These are phyloP conservation scores for Prototheca cutis DNA, from an alignment of 163 green algal genomes.

Conservation along the genomic window DNA sequence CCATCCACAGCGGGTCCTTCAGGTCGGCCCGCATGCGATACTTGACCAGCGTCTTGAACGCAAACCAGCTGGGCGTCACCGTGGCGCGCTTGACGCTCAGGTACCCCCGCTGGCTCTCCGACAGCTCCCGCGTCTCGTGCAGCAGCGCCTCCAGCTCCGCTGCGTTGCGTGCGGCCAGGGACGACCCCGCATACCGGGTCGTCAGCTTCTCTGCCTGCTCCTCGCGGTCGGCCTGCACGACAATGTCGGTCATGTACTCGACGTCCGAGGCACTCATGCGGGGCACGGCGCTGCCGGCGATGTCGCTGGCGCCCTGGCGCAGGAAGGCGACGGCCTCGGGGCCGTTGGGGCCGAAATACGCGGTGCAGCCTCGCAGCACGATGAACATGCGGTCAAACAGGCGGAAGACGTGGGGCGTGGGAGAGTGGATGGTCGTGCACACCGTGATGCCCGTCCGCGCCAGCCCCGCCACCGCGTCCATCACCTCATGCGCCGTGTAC, in stretches of 20 bases:
- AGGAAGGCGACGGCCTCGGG: neutral
- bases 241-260: conserved; percentile 8
- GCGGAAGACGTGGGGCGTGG: conserved; percentile 57
- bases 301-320: neutral
- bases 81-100: conserved; percentile 25
- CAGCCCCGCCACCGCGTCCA: conserved; percentile 50
- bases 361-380: conserved; percentile 52
- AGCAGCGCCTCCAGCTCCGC: neutral
- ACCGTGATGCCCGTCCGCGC: conserved; percentile 56
- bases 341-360: conserved; percentile 54
- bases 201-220: conserved; percentile 24
- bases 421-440: conserved; percentile 74
- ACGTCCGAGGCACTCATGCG: neutral
- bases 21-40: conserved; percentile 53
- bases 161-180: conserved; percentile 1
- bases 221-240: conserved; percentile 33
- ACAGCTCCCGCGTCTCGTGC: neutral
- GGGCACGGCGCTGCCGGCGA: neutral
- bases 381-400: conserved; percentile 73
- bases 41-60: conserved; percentile 18
- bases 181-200: conserved; percentile 10
- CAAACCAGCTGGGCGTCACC: conserved; percentile 30
- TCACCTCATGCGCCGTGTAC: conserved; percentile 53
- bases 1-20: conserved; percentile 41
- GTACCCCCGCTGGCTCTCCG: conserved; percentile 1